Conservation (phyloP, 106 monocot species). For the Dendrobium nobile region DNA sequence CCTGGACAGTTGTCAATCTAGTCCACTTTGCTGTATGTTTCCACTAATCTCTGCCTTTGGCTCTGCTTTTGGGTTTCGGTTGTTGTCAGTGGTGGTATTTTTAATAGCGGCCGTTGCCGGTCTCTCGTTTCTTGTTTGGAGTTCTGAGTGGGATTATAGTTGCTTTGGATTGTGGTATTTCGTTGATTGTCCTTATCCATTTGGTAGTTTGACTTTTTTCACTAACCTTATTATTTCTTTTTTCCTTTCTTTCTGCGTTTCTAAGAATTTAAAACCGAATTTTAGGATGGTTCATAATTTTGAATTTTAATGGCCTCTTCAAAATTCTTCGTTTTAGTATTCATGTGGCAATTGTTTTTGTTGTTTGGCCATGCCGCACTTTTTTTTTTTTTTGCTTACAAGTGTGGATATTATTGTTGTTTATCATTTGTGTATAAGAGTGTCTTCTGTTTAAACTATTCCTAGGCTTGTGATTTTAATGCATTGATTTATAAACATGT, state of each 20-base stretch:
- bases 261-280: not conserved
- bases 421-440: no score
- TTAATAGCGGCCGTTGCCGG: not conserved
- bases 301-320: not conserved
- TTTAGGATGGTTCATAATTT: not conserved
- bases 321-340: not conserved
- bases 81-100: not conserved
- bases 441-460: no score
- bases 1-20: constrained; percentile 82
- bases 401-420: no score
- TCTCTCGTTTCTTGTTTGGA: not conserved
- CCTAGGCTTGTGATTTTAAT: no score
- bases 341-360: not conserved
- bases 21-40: constrained; percentile 49
- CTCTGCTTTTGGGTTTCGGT: not conserved
- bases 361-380: not conserved
- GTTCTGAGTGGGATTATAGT: not conserved
- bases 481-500: no score
- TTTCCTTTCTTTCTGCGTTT: not conserved
- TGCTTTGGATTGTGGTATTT: not conserved
- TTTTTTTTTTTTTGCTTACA: no score
- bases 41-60: not conserved
- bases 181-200: not conserved
- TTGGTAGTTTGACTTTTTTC: not conserved
- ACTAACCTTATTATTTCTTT: not conserved